Evolutionary conservation across 2,329 filamentous ascomycete species (phyloP).

Genomic region (Aspergillus chevalieri): DNA sequence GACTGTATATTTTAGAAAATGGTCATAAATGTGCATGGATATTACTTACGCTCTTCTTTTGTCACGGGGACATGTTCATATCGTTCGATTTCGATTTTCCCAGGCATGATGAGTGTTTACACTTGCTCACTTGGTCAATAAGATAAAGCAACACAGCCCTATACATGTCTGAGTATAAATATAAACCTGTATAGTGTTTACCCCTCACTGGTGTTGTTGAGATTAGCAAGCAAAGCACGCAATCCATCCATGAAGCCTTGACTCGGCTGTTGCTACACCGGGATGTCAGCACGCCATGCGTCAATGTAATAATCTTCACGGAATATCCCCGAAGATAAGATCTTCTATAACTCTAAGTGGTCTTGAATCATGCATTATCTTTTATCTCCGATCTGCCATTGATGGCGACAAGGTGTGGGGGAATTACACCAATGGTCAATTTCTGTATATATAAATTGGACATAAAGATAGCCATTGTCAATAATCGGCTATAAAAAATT

Average conservation of each 20-base stretch:
- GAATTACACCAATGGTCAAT: conserved; percentile 7
- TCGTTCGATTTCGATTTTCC: conserved; percentile 24
- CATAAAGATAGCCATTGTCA: neutral
- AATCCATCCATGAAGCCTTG: conserved; percentile 8
- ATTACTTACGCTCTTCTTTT: conserved; percentile 31
- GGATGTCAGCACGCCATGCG: conserved; percentile 18
- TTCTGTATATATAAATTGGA: neutral
- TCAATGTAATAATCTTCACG: conserved; percentile 1
- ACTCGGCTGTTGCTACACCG: conserved; percentile 2
- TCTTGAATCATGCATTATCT: neutral
- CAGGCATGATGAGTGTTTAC: conserved; percentile 15
- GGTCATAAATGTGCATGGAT: neutral
- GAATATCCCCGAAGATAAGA: conserved; percentile 8
- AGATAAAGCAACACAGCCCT: neutral
- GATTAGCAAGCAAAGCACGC: conserved; percentile 18
- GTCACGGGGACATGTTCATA: conserved; percentile 46
- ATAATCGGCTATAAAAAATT: neutral
- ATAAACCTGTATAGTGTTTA: neutral
- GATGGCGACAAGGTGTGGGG: conserved; percentile 15
- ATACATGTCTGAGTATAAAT: neutral
- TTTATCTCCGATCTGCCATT: neutral
- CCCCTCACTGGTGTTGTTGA: conserved; percentile 11
- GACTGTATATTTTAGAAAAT: conserved; percentile 16
- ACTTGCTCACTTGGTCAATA: neutral
- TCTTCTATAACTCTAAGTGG: neutral